Evolutionary conservation across 306 rosid genomes (phyloP).

Genomic region (Cucurbita maxima): DNA sequence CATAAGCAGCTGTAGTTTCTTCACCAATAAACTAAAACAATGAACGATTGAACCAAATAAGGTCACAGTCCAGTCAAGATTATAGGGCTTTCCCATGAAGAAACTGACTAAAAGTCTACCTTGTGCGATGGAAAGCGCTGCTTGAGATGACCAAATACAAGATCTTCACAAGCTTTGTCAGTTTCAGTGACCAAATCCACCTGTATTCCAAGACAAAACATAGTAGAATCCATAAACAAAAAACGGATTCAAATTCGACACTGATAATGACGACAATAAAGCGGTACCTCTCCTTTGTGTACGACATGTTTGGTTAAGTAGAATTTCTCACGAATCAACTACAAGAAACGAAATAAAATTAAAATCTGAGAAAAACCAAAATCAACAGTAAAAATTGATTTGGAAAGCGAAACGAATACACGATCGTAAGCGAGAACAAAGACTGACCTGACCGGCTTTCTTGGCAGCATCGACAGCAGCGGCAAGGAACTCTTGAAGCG

Average conservation of each 20-base stretch:
- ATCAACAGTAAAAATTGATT: background rate
- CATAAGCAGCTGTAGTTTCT: conserved; percentile 81
- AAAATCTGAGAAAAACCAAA: background rate
- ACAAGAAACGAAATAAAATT: background rate
- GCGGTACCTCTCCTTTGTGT: conserved; percentile 67
- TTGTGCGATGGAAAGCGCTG: conserved; percentile 65
- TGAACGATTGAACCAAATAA: conserved; percentile 3
- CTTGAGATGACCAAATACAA: conserved; percentile 73
- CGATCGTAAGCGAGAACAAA: background rate
- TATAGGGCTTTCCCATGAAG: background rate
- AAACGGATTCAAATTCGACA: background rate
- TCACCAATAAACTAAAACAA: conserved; percentile 72
- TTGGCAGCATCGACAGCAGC: conserved; percentile 76
- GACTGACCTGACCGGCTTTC: conserved; percentile 62
- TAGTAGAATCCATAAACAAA: background rate
- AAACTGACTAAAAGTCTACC: conserved; percentile 21
- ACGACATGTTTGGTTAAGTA: conserved; percentile 56
- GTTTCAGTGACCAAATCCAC: conserved; percentile 98
- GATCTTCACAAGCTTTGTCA: conserved; percentile 89
- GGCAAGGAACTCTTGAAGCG: conserved; percentile 40
- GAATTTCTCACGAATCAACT: conserved; percentile 68
- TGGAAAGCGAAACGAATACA: background rate
- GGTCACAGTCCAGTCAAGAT: background rate
- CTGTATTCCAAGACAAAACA: conserved; percentile 20
- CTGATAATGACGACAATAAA: background rate